A percentile compares a stretch with the other conserved stretches of the same genome.
These are phyloP conservation scores for Dicorynia guianensis DNA, from an alignment of 306 rosid species.

Conservation along the genomic window DNA sequence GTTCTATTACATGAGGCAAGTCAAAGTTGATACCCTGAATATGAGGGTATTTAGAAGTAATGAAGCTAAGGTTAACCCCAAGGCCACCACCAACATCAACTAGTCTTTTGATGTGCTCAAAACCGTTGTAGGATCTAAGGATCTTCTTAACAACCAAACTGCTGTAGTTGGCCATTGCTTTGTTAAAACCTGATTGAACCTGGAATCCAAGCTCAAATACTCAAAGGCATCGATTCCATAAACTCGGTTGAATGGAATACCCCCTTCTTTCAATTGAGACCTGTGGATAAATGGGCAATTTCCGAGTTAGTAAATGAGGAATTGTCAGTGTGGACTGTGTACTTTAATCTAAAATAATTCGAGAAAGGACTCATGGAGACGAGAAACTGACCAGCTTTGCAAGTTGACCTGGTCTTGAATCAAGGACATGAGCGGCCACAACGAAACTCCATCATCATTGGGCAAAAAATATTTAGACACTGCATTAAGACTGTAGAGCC, in stretches of 20 bases:
- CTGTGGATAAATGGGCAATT: constrained; percentile 22
- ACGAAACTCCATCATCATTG: constrained; percentile 48
- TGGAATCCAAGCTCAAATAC: constrained; percentile 42
- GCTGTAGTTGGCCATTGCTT: constrained; percentile 54
- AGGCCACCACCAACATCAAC: constrained; percentile 77
- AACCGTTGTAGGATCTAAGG: constrained; percentile 55
- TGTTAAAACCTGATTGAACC: constrained; percentile 56
- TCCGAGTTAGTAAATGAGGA: too few relatives aligned
- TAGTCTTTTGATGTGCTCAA: constrained; percentile 48
- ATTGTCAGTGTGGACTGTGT: too few relatives aligned
- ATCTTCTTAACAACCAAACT: constrained; percentile 44
- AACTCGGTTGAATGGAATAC: constrained; percentile 53
- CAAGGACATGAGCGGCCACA: constrained; percentile 44
- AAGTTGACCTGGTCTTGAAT: constrained; percentile 46
- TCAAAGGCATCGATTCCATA: constrained; percentile 50
- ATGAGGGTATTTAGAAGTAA: constrained; percentile 61
- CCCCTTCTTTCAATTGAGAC: constrained; percentile 58
- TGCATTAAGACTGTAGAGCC: constrained; percentile 47
- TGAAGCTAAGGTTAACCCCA: constrained; percentile 52
- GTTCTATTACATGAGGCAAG: constrained; percentile 57
- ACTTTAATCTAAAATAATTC: too few relatives aligned
- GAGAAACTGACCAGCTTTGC: constrained; percentile 45
- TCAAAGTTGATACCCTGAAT: constrained; percentile 50
- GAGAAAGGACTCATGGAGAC: too few relatives aligned
- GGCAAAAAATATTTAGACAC: constrained; percentile 46